A percentile compares a stretch with the other conserved stretches of the same genome.
Evolutionary conservation across 805 yeast species (phyloP).

Genomic region (Ogataea zsoltii): DNA sequence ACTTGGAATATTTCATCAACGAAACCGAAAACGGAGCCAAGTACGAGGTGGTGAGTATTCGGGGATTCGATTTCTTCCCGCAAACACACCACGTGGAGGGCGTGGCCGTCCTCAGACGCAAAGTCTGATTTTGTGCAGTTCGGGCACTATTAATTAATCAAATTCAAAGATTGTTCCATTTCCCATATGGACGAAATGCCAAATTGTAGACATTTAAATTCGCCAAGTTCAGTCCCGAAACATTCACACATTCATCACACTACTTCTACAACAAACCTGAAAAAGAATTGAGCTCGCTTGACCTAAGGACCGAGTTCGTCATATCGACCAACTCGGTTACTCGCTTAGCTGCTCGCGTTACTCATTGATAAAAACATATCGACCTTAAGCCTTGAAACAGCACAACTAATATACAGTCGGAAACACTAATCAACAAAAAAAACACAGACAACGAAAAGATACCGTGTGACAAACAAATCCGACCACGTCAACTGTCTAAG

Average conservation of each 20-base stretch:
- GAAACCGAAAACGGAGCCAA: conserved; percentile 60
- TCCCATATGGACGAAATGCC: too few species aligned
- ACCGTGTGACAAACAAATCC: background rate
- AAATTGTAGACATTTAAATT: too few species aligned
- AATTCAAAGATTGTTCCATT: too few species aligned
- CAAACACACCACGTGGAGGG: conserved; percentile 62
- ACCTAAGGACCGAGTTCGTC: too few species aligned
- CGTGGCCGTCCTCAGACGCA: conserved; percentile 44
- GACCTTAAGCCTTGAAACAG: conserved; percentile 10
- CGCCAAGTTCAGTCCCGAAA: too few species aligned
- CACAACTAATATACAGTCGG: conserved; percentile 25
- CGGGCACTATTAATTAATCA: too few species aligned
- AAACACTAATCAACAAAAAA: conserved; percentile 9
- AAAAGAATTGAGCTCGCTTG: too few species aligned
- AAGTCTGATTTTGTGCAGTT: background rate
- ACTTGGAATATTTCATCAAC: conserved; percentile 76
- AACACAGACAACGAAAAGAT: conserved; percentile 6
- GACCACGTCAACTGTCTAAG: conserved; percentile 2
- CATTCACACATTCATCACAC: too few species aligned
- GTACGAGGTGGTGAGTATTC: conserved; percentile 76
- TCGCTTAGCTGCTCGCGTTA: too few species aligned
- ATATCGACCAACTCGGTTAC: too few species aligned
- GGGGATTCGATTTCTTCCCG: conserved; percentile 93
- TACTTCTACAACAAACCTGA: too few species aligned
- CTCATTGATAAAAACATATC: conserved; percentile 5